phyloP scores from a whole-genome alignment of 179 eudicot species.

The Pouteria campechiana region DNA sequence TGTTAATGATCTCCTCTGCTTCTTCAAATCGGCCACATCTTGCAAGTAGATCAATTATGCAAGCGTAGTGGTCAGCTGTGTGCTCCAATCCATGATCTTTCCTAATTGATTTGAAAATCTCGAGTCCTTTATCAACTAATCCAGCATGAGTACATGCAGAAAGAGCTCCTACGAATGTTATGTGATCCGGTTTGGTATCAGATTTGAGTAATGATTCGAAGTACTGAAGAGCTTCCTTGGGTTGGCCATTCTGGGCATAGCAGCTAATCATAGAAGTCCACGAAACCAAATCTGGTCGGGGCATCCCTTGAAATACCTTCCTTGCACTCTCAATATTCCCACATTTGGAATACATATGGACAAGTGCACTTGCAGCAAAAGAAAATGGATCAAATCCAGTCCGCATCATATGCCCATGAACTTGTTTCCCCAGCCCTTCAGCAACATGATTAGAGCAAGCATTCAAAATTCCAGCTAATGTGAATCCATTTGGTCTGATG shows the following conservation, averaged over 20 bases:
- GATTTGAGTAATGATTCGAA: conserved; percentile 49
- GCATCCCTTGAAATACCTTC: conserved; percentile 30
- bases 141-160: conserved; percentile 85
- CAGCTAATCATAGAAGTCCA: conserved; percentile 76
- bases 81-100: conserved; percentile 35
- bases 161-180: conserved; percentile 69
- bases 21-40: conserved; percentile 70
- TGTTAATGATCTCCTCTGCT: conserved; percentile 45
- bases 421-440: conserved; percentile 48
- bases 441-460: conserved; percentile 55
- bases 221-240: conserved; percentile 44
- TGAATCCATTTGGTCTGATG: conserved; percentile 50
- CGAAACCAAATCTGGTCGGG: conserved; percentile 48
- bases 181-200: conserved; percentile 52
- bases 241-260: conserved; percentile 61
- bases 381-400: conserved; percentile 35
- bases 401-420: conserved; percentile 57
- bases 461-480: conserved; percentile 53
- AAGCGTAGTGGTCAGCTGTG: conserved; percentile 60
- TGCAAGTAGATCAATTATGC: conserved; percentile 63
- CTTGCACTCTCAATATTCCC: conserved; percentile 50
- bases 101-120: conserved; percentile 54
- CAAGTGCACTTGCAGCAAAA: conserved; percentile 60
- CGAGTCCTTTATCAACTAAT: conserved; percentile 59
- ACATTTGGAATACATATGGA: conserved; percentile 71